Conservation (phyloP, 2,329 filamentous ascomycete genomes). For the Apiospora malaysiana region DNA sequence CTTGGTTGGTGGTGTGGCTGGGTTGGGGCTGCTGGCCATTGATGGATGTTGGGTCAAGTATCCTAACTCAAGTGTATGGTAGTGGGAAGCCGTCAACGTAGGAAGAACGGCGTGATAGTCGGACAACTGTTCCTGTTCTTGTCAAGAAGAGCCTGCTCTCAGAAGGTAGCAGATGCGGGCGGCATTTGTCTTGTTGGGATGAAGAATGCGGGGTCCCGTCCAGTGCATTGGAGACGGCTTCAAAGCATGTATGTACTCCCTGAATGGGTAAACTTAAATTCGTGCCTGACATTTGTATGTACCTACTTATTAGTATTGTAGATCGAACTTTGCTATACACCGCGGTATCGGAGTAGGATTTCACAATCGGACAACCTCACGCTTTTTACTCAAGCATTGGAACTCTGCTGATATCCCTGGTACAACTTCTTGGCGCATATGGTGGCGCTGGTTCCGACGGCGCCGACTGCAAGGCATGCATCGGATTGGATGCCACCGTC, state of each 20-base stretch:
- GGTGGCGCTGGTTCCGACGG: neutral
- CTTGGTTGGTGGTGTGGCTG: neutral
- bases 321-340: too few species aligned
- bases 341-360: too few species aligned
- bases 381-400: neutral
- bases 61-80: neutral
- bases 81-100: neutral
- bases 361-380: too few species aligned
- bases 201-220: constrained; percentile 7
- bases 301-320: too few species aligned
- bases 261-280: too few species aligned
- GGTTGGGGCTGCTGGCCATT: neutral
- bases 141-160: neutral
- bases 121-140: neutral
- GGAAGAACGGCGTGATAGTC: neutral
- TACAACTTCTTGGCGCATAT: neutral
- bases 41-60: neutral
- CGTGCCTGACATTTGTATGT: too few species aligned
- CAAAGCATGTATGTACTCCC: neutral
- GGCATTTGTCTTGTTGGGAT: neutral
- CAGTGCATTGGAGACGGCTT: neutral
- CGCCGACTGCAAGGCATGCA: neutral
- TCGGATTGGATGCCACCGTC: neutral
- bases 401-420: neutral
- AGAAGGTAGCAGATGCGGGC: neutral